Evolutionary conservation across 2,329 filamentous ascomycete genomes (phyloP), one percentile per base, ranked within the genome.

Genomic region (Fusarium sp.): DNA sequence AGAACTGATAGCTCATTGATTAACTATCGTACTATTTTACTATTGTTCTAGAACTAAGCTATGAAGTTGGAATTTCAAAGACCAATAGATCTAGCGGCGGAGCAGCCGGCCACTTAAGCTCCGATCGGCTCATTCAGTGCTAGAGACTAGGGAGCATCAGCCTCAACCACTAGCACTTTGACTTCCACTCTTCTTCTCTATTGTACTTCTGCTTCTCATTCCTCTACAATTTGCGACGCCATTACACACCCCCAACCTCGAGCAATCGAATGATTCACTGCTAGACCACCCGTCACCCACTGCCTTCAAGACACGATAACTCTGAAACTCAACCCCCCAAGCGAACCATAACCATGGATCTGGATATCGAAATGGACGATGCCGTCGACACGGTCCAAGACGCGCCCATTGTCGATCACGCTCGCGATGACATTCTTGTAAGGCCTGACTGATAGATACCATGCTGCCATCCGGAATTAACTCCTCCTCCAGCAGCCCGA

Each of bases 321-420:
- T 57, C 48, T 11, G 20, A 38, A 28, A 9, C 28, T 28, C 28
- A 28, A 28, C 9, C 28, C 52, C 54, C 54, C 56, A 49, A 38
- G 43, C 61, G 67, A 61, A 84, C 70, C 57, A 90, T 13, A 11
- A 84, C 70, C 58, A 90, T 93, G 90, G 91, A 94, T 79, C 81
- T 87, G 72, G 87, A 89, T 57, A 90, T 93, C 58, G 91, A 93
- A 68, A 92, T 93, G 89, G 91, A 90, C 73, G 83, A 92, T 69
- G 84, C 86, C 34, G 83, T 81, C 31, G 81, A 84, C 38, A 78
- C 62, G 62, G 64, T 61, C 24, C 72, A 74, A 39, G 77, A 78
- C 40, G 66, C 58, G n/a, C 74, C 70, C 22, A 49, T 75, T 48
- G 49, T 61, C 48, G 76, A 78, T 40, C 72, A 72, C 31, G 71